Conservation (phyloP, 169 alveolate genomes). For the Theileria annulata region DNA sequence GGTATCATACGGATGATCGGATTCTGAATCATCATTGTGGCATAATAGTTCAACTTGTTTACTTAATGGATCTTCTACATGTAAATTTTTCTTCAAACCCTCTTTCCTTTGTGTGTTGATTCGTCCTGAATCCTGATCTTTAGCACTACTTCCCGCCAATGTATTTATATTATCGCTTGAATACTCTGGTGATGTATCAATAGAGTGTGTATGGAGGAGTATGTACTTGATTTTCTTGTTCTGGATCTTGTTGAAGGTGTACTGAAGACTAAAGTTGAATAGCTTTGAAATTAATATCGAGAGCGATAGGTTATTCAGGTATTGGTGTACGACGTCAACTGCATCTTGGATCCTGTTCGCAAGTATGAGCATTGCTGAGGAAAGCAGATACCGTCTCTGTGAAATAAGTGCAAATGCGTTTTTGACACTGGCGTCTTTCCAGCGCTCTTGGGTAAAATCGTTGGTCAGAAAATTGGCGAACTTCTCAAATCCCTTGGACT, state of each 20-base stretch:
- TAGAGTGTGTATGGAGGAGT: not conserved
- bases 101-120: not conserved
- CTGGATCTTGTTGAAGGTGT: slow-evolving; percentile 5
- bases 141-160: not conserved
- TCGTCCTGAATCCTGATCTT: not conserved
- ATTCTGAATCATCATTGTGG: not conserved
- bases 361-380: slow-evolving; percentile 51
- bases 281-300: slow-evolving; percentile 34
- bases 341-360: slow-evolving; percentile 56
- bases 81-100: not conserved
- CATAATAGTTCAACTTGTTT: slow-evolving; percentile 5
- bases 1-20: too few species aligned
- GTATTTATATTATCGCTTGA: not conserved
- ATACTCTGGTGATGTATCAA: slow-evolving; percentile 1
- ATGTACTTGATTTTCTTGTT: not conserved
- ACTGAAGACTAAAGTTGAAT: not conserved
- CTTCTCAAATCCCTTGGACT: slow-evolving; percentile 48
- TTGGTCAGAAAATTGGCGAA: slow-evolving; percentile 50
- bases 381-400: slow-evolving; percentile 49
- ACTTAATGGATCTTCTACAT: not conserved
- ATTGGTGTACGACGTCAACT: slow-evolving; percentile 56
- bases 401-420: slow-evolving; percentile 61
- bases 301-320: slow-evolving; percentile 45
- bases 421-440: slow-evolving; percentile 54
- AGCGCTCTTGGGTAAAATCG: slow-evolving; percentile 40